Percentiles rank a stretch among this genome's conserved stretches.
These are phyloP conservation scores for Phaeophleospora eucalypticola DNA, from an alignment of 2,329 filamentous ascomycete species.

Conservation along the genomic window DNA sequence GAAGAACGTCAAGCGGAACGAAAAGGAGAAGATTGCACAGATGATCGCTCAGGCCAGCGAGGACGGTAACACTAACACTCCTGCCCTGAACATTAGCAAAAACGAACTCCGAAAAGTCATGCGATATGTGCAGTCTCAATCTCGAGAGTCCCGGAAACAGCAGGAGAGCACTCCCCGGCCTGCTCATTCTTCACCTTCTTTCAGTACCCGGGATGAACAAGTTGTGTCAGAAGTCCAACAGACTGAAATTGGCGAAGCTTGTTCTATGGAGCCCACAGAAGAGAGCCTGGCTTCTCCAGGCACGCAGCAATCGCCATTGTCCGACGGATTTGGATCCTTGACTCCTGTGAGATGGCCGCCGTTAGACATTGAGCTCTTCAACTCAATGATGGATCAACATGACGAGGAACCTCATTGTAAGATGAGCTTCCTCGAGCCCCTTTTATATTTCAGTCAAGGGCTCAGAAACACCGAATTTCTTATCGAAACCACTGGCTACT, in stretches of 20 bases:
- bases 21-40: background rate
- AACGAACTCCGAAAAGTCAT: background rate
- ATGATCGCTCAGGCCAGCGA: too few species aligned
- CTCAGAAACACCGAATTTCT: background rate
- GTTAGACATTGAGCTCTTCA: background rate
- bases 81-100: background rate
- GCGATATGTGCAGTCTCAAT: slow-evolving; percentile 1
- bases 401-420: background rate
- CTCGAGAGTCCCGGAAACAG: background rate
- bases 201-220: too few species aligned
- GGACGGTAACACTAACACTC: too few species aligned
- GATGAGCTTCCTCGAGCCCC: background rate
- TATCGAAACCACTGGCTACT: background rate
- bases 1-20: background rate
- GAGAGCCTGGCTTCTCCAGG: too few species aligned
- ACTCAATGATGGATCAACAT: background rate
- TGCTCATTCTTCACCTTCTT: too few species aligned
- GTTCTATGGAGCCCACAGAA: too few species aligned
- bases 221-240: too few species aligned
- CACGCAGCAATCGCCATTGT: too few species aligned
- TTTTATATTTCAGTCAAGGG: too few species aligned
- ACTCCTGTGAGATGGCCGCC: too few species aligned
- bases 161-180: background rate
- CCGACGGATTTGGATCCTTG: too few species aligned
- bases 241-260: too few species aligned